Conservation (phyloP, 768 basidiomycete species). For the Boletus vinaceobasis region DNA sequence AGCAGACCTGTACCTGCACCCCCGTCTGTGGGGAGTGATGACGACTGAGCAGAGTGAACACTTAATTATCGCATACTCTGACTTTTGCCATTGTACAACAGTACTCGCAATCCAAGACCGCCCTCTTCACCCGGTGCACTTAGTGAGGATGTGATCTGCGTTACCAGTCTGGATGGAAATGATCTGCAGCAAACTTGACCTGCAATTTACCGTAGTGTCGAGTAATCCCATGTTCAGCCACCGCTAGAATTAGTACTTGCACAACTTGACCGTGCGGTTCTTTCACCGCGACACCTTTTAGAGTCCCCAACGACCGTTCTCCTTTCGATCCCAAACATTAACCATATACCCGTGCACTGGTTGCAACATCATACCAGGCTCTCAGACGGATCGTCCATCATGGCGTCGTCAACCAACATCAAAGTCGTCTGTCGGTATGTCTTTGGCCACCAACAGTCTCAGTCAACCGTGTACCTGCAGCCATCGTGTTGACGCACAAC, state of each 20-base stretch:
- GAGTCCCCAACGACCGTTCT: slow-evolving; percentile 6
- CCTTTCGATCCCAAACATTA: neutral
- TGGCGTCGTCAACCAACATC: slow-evolving; percentile 82
- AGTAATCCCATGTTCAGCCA: slow-evolving; percentile 26
- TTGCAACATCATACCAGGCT: slow-evolving; percentile 10
- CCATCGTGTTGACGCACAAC: slow-evolving; percentile 6
- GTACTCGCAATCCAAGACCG: slow-evolving; percentile 4
- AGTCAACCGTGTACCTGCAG: neutral
- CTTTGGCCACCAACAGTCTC: slow-evolving; percentile 1
- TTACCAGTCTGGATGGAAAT: slow-evolving; percentile 5
- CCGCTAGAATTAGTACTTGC: slow-evolving; percentile 20
- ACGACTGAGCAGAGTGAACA: slow-evolving; percentile 27
- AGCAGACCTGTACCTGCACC: slow-evolving; percentile 37
- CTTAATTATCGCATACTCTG: slow-evolving; percentile 2
- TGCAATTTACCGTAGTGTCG: slow-evolving; percentile 1
- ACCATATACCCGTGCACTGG: slow-evolving; percentile 19
- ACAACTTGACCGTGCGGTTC: slow-evolving; percentile 10
- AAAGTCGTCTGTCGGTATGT: slow-evolving; percentile 98
- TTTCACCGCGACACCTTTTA: slow-evolving; percentile 19
- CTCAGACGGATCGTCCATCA: slow-evolving; percentile 39
- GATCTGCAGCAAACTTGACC: slow-evolving; percentile 1
- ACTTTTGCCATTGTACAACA: slow-evolving; percentile 22
- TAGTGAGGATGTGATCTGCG: neutral
- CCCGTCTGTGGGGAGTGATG: slow-evolving; percentile 45
- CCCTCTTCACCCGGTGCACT: neutral